Conservation (phyloP, 164 flowering plant species). For the Berberis vulgaris region DNA sequence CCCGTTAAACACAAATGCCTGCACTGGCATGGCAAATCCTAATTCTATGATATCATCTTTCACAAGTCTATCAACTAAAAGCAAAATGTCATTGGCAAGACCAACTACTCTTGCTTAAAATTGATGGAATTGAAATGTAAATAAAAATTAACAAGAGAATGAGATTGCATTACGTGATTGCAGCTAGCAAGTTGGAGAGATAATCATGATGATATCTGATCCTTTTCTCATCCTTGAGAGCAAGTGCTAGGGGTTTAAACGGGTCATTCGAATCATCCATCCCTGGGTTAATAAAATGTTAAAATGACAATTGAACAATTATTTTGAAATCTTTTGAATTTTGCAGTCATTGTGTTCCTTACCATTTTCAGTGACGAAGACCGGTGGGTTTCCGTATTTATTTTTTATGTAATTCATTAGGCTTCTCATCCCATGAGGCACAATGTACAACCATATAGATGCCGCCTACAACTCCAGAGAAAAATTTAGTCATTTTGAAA, state of each 20-base stretch:
- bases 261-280: conserved; percentile 80
- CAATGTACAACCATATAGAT: conserved; percentile 85
- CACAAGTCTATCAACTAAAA: too few relatives aligned
- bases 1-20: too few relatives aligned
- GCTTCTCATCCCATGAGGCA: conserved; percentile 74
- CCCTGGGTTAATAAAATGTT: conserved; percentile 34
- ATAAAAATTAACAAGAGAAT: background rate
- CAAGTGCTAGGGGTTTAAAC: conserved; percentile 44
- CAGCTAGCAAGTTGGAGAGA: conserved; percentile 54
- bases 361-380: conserved; percentile 91
- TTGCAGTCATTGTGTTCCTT: background rate
- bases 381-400: conserved; percentile 73
- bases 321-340: too few relatives aligned
- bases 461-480: conserved; percentile 45
- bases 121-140: too few relatives aligned
- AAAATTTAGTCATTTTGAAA: background rate
- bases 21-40: too few relatives aligned
- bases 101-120: too few relatives aligned
- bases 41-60: too few relatives aligned
- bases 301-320: background rate
- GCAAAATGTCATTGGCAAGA: too few relatives aligned
- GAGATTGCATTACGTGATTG: conserved; percentile 50
- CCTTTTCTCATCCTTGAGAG: conserved; percentile 80
- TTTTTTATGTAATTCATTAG: conserved; percentile 79
- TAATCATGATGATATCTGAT: conserved; percentile 79